Evolutionary conservation across 2,329 filamentous ascomycete genomes (phyloP), one percentile per base, ranked within the genome.

Genomic region (Periconia macrospinosa): DNA sequence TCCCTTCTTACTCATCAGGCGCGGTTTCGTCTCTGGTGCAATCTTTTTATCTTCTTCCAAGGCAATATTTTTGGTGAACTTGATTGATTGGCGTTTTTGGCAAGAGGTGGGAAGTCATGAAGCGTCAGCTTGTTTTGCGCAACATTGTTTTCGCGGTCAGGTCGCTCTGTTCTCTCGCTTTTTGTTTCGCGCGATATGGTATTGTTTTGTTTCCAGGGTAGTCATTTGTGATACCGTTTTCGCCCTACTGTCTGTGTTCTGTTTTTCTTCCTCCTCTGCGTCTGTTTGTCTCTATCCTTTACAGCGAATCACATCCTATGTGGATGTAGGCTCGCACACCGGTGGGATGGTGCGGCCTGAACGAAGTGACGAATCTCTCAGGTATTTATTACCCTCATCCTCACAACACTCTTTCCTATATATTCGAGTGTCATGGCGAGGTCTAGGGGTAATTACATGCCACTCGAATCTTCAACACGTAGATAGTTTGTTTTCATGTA

Each of bases 21-120:
- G 40, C 47, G 47, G 52, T 44, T 33, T 45, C 14, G 47, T 23
- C 17, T 15, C 15, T 43, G 37, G 19, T 45, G 23, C 44, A 41
- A 35, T 47, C 42, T 46, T 49, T 41, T 51, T 49, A 40, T 46
- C 41, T 48, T 45, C 46, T 47, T 46, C 41, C 19, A 18, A 44
- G 47, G 49, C 49, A 55, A 56, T 46, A 47, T 27, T 41, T 51
- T 41, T 52, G 33, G 40, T 50, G 48, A 23, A 45, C 50, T 52
- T 47, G 45, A 53, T 52, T 53, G 54, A 53, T 52, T 53, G 54
- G 54, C 54, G 50, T 59, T 55, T 20, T n/a, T 33, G 53, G 46
- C 47, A 54, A 54, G 45, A 54, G 50, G 13, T 30, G 37, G 37
- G 20, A n/a, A n/a, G 19, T 33, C 45, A 3, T 44, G 10, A 44